These are phyloP conservation scores for Solanum pimpinellifolium DNA, from an alignment of 257 asterid genomes.

Conservation along the genomic window DNA sequence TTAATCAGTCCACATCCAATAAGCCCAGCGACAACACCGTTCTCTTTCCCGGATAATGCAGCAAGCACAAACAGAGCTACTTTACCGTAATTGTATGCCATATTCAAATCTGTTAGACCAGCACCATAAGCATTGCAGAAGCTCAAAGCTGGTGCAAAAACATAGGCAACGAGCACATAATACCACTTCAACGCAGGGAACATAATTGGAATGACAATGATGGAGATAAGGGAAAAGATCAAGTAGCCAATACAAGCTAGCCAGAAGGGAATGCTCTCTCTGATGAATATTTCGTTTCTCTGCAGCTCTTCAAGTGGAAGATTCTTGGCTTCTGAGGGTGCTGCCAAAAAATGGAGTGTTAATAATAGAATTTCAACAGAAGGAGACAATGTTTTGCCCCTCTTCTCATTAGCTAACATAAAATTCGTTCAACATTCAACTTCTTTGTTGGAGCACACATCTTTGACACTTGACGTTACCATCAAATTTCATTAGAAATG, in stretches of 20 bases:
- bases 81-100: conserved; percentile 70
- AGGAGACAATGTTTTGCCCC: not conserved
- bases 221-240: conserved; percentile 38
- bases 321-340: conserved; percentile 20
- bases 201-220: conserved; percentile 49
- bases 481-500: not conserved
- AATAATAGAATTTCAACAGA: not conserved
- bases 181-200: conserved; percentile 70
- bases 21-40: conserved; percentile 72
- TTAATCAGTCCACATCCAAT: conserved; percentile 62
- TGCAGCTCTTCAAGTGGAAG: conserved; percentile 16
- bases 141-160: conserved; percentile 52
- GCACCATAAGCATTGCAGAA: conserved; percentile 77
- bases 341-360: conserved; percentile 1
- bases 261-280: conserved; percentile 63
- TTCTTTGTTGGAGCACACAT: not conserved
- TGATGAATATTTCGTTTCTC: conserved; percentile 40
- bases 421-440: not conserved
- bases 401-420: not conserved
- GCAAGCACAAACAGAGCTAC: conserved; percentile 66
- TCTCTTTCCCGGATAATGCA: conserved; percentile 28
- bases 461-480: not conserved
- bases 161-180: conserved; percentile 38
- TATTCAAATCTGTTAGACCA: conserved; percentile 67
- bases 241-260: conserved; percentile 46